These are phyloP conservation scores for Corrigiola litoralis DNA, from an alignment of 179 eudicot species.

Conservation along the genomic window DNA sequence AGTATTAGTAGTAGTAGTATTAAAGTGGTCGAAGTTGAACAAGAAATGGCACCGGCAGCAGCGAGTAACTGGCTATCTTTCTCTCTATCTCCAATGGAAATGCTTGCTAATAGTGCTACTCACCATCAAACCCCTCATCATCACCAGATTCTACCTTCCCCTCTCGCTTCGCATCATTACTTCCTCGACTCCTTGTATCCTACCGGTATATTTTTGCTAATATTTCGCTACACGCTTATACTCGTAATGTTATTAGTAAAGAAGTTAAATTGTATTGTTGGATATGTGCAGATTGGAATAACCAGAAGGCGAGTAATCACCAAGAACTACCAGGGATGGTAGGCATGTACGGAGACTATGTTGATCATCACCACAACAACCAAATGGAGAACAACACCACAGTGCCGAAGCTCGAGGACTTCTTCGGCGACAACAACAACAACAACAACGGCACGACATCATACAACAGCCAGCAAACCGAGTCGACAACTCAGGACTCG, in stretches of 20 bases:
- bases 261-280: not conserved
- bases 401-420: slow-evolving; percentile 76
- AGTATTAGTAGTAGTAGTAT: too few relatives aligned
- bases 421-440: slow-evolving; percentile 59
- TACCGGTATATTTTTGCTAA: slow-evolving; percentile 27
- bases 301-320: slow-evolving; percentile 4
- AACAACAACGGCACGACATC: slow-evolving; percentile 28
- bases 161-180: slow-evolving; percentile 42
- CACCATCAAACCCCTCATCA: slow-evolving; percentile 28
- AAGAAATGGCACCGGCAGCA: slow-evolving; percentile 37
- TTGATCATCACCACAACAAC: slow-evolving; percentile 14
- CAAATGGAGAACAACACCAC: slow-evolving; percentile 6
- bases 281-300: slow-evolving; percentile 26
- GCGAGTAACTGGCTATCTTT: slow-evolving; percentile 65
- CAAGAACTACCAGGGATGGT: not conserved
- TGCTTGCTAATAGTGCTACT: slow-evolving; percentile 46
- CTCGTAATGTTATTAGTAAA: not conserved
- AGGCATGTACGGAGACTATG: slow-evolving; percentile 23
- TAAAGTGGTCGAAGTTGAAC: too few relatives aligned
- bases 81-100: slow-evolving; percentile 68
- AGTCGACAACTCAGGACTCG: slow-evolving; percentile 57
- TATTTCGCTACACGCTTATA: not conserved
- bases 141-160: slow-evolving; percentile 12
- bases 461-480: slow-evolving; percentile 37
- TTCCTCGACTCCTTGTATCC: slow-evolving; percentile 55